Evolutionary conservation across 306 rosid genomes (phyloP), one percentile per base, ranked within the genome.

Genomic region (Adenanthera pavonina): DNA sequence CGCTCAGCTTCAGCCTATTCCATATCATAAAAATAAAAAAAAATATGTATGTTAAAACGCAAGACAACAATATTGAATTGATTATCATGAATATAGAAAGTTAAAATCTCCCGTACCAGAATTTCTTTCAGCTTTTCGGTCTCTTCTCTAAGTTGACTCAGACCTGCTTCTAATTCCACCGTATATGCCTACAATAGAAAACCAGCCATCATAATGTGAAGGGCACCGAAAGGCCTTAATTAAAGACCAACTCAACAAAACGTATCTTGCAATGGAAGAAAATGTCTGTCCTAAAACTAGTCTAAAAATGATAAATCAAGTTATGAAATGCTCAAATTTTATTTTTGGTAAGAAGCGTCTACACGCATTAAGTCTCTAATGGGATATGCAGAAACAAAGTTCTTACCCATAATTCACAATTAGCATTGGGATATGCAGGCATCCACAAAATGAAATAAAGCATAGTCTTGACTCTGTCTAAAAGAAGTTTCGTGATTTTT

Each of bases 111-210:
- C 34, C 48, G 12, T 85, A 94, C 98, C 94, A 89, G 80, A 68
- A 25, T 51, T 81, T 87, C 78, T 88, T 86, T 92, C n/a, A 94
- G 88, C 71, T 72, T 54, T 38, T 81, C 81, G 19, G 92, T 94
- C 88, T 92, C 93, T 43, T 86, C 77, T 82, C 75, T 84, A 0
- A 94, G 94, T 25, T 83, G 87, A 66, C 66, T 83, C 82, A 90
- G 72, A 71, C 89, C 97, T 36, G 85, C 89, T 84, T 94, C 98
- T 38, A 94, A 80, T 84, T 92, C 98, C 48, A 90, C 91, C 1
- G 92, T 89, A 34, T 94, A 94, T 41, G 97, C 97, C 98, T 94
- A 87, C 76, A 82, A 75, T 9, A 71, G 8, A 79, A 78, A 72
- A 10, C 38, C 20, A 73, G 9, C 13, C 56, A 47, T 36, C 54